Conservation (phyloP, 2,329 filamentous ascomycete species). For the Penicillium sp. region DNA sequence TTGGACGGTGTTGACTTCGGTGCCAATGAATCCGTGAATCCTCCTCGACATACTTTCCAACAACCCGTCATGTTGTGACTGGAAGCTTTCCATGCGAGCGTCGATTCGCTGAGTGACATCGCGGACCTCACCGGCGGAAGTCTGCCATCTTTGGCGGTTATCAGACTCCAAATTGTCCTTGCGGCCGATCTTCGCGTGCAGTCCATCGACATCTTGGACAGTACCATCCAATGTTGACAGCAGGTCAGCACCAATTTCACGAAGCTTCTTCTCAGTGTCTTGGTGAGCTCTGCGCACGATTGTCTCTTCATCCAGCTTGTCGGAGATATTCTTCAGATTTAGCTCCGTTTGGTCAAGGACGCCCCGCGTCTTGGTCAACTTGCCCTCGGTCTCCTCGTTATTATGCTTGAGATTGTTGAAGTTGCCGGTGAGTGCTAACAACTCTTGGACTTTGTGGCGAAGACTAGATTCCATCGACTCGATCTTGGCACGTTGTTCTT, state of each 20-base stretch:
- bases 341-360: conserved; percentile 85
- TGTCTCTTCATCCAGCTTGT: conserved; percentile 74
- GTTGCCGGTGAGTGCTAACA: conserved; percentile 79
- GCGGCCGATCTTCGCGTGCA: conserved; percentile 82
- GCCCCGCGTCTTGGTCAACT: conserved; percentile 74
- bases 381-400: conserved; percentile 69
- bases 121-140: conserved; percentile 70
- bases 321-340: conserved; percentile 72
- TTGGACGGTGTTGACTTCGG: conserved; percentile 69
- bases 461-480: conserved; percentile 88
- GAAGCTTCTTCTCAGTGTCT: conserved; percentile 75
- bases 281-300: conserved; percentile 79
- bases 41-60: conserved; percentile 65
- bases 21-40: conserved; percentile 72
- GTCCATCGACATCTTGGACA: conserved; percentile 72
- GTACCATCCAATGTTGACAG: conserved; percentile 75
- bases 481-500: conserved; percentile 89
- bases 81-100: conserved; percentile 68
- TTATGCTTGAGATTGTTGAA: conserved; percentile 89
- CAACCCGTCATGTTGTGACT: conserved; percentile 67
- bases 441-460: conserved; percentile 88
- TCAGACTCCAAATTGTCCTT: conserved; percentile 77
- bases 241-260: conserved; percentile 69
- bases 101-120: conserved; percentile 77
- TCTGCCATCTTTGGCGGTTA: conserved; percentile 76